Base-by-base conservation (phyloP, 1,139 yeast species). In the Zygosaccharomyces pseudobailii region DNA sequence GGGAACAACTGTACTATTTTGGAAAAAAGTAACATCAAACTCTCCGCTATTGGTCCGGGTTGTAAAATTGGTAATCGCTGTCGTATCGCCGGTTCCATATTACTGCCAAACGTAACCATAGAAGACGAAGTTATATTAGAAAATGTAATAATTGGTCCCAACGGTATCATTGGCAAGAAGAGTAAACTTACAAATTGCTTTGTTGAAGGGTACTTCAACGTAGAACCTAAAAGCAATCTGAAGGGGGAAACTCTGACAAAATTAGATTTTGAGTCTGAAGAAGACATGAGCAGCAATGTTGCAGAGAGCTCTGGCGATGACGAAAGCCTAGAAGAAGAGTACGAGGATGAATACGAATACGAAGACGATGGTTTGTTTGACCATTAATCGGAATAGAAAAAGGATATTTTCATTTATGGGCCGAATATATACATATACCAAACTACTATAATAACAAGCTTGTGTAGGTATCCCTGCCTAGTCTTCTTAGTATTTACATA, bases 171-270 rank as follows among this genome's bases (percentile, higher is more conserved):
- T 36, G 82, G 79, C 25, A 59, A 72, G 48, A 84, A 83, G 63
- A 70, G 78, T 39, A 79, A 76, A 59, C 74, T 88, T 56, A 79
- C 80, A 9, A 84, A 84, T 56, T 89, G 96, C 72, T 83, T 87
- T 54, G 84, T 92, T 25, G 97, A 90, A 65, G 87, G 95, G 9
- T 74, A 81, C 1, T 87, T 83, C 61, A 75, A 73, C 31, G 89
- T 90, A 23, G 71, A 76, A 2, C 71, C 74, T 49, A 80, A 78
- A 23, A 76, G 87, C 4, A 81, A 75, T 51, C 71, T 86, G 42
- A 90, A 90, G 71, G 95, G 95, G 54, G 97, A 92, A 62, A 83
- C 87, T 0, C 73, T 92, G 55, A 76, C 85, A 54, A 80, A 82
- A 55, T 71, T 84, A 57, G 75, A 81, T 28, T 70, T 84, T 56